Base-by-base conservation (phyloP, 169 alveolate genomes). In the Eimeria brunetti region DNA sequence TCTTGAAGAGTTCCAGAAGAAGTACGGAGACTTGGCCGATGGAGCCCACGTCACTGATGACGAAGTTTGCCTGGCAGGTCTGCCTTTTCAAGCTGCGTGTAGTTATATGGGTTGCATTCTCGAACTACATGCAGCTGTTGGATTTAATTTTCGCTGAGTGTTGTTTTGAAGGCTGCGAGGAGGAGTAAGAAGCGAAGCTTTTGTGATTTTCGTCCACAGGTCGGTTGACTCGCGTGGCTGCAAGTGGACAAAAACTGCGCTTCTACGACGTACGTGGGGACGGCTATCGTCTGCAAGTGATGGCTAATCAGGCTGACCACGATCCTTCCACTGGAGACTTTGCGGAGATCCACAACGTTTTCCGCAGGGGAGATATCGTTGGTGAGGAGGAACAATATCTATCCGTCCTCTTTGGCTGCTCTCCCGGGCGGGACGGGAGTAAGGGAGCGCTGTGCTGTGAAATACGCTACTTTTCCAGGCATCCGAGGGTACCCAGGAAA, bases 231-330 rank as follows among this genome's bases (percentile, higher is more conserved):
- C 96, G 98, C 16, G 97, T 98, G 78, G 97, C 99, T 95, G 97
- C 96, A 56, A 94, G 98, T 58, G 99, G 99, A 38, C 97, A 98
- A 80, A 97, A 98, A 69, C 97, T 99, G 78, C 97, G 97, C 88
- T 99, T 98, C 96, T 98, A 98, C 96, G 99, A 98, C 94, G 91
- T 98, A 56, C 96, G 96, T 58, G 98, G 99, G 18, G 99, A 98
- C 78, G 99, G 98, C 44, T 96, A 90, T 1, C 97, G 98, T 69
- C 96, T 99, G 76, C 99, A 99, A 91, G 98, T 99, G 38, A 97
- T 97, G 96, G 98, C 98, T 49, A 97, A 76, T 46, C 83, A 73
- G 30, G 88, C 97, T 94, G 89, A 92, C 83, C 97, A 96, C 44
- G 97, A 94, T 64, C 88, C 67, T 49, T 58, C 94, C 3, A 78